Conservation (phyloP, 805 yeast genomes). For the Cyberlindnera amylophila region DNA sequence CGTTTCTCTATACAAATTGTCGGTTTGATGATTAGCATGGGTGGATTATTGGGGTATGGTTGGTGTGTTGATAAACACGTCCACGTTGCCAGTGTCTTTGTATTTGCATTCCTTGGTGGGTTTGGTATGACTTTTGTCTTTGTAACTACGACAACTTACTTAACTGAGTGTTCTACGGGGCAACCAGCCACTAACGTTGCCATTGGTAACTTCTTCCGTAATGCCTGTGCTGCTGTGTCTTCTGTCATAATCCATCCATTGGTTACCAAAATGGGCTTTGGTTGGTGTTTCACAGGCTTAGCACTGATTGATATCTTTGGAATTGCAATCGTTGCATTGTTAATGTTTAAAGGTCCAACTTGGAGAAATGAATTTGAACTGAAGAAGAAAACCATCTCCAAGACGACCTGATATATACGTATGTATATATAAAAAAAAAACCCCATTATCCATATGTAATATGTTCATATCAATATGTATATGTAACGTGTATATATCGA, state of each 20-base stretch:
- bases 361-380: slow-evolving; percentile 23
- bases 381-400: slow-evolving; percentile 6
- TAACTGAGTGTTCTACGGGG: slow-evolving; percentile 46
- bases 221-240: slow-evolving; percentile 50
- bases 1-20: slow-evolving; percentile 41
- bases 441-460: no score
- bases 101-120: slow-evolving; percentile 43
- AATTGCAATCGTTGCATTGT: slow-evolving; percentile 12
- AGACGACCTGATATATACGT: no score
- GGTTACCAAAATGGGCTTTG: slow-evolving; percentile 38
- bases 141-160: slow-evolving; percentile 48
- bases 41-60: slow-evolving; percentile 48
- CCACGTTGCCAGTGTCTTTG: slow-evolving; percentile 37
- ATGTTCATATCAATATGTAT: no score
- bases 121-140: slow-evolving; percentile 56
- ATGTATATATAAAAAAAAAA: no score
- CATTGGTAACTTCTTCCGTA: slow-evolving; percentile 48
- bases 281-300: slow-evolving; percentile 55
- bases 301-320: slow-evolving; percentile 33
- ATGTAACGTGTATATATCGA: no score
- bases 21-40: slow-evolving; percentile 40
- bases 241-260: slow-evolving; percentile 40
- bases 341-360: slow-evolving; percentile 17
- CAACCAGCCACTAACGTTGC: slow-evolving; percentile 54
- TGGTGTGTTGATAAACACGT: slow-evolving; percentile 43